Evolutionary conservation across 2,329 filamentous ascomycete genomes (phyloP), one percentile per base, ranked within the genome.

Genomic region (Didymella lethalis): DNA sequence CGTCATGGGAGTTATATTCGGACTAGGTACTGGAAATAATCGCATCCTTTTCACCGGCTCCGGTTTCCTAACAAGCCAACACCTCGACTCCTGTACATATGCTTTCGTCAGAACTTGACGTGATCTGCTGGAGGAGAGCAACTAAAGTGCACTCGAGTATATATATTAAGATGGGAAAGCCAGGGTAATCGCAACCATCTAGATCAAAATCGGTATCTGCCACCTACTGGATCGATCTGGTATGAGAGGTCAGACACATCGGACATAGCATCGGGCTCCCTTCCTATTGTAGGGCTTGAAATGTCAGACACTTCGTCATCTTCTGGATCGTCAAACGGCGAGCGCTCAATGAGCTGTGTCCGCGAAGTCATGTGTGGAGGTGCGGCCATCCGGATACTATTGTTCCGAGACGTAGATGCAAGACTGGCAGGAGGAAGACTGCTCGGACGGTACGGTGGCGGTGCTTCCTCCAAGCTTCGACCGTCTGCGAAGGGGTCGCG

Each of bases 391-490:
- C 75, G 66, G n/a, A 75, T 34, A 53, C 74, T 77, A 47, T 71
- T 73, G 11, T 74, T 69, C 40, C 74, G 69, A 20, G 75, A 78
- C 4, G 69, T 60, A 25, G 67, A 61, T 7, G 62, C 65, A 28
- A 74, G 62, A 49, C 72, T 74, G 7, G 69, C 64, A 1, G 68
- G 67, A 16, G 69, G 67, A 32, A 70, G 38, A 48, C 75, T 77
- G 38, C 69, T 66, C 2, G 75, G 74, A 52, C 73, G 70, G 50
- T 78, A 78, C 12, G 75, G 74, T 41, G 75, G 75, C 11, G 75
- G 75, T 20, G 74, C 72, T 41, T 76, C 75, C 29, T 62, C 48
- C 3, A 75, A 51, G 20, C 69, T 72, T 40, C 66, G 65, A 18
- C 62, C 64, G 48, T 76, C 74, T 47, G 68, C 66, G 26, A 76